A percentile compares a stretch with the other conserved stretches of the same genome.
These are phyloP conservation scores for Linaria vulgaris DNA, from an alignment of 257 asterid species.

Conservation along the genomic window DNA sequence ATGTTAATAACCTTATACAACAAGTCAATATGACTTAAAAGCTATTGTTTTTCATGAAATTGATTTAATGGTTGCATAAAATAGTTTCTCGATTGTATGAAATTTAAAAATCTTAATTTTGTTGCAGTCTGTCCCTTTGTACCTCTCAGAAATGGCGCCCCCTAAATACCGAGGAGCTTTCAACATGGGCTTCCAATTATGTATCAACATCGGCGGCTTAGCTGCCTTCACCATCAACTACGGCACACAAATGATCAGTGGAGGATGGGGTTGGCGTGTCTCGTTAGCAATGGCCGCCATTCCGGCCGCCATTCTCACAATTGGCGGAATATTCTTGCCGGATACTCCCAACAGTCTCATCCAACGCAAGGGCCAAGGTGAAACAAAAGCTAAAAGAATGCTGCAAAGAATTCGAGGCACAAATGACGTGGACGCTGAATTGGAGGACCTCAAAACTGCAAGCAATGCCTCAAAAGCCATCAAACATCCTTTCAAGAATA, in stretches of 20 bases:
- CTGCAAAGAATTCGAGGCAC: slow-evolving; percentile 31
- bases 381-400: slow-evolving; percentile 15
- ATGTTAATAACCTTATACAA: no score
- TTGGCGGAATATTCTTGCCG: slow-evolving; percentile 29
- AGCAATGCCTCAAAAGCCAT: slow-evolving; percentile 19
- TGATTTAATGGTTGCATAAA: no score
- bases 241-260: slow-evolving; percentile 26
- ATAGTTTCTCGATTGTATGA: no score
- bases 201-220: slow-evolving; percentile 21
- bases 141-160: slow-evolving; percentile 36
- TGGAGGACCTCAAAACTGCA: slow-evolving; percentile 31
- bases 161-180: slow-evolving; percentile 35
- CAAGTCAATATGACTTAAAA: no score
- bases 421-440: slow-evolving; percentile 29
- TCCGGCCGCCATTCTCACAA: slow-evolving; percentile 26
- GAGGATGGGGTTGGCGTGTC: slow-evolving; percentile 38
- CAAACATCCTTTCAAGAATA: slow-evolving; percentile 24
- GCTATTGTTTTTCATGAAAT: no score
- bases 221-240: slow-evolving; percentile 28
- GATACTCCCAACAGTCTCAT: slow-evolving; percentile 41
- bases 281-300: slow-evolving; percentile 35
- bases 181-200: slow-evolving; percentile 23
- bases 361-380: slow-evolving; percentile 18
- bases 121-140: slow-evolving; percentile 28
- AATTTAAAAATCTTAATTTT: neutral